A percentile compares a stretch with the other conserved stretches of the same genome.
phyloP scores from a whole-genome alignment of 2,329 filamentous ascomycete species.

The Diaporthe citrichinensis region DNA sequence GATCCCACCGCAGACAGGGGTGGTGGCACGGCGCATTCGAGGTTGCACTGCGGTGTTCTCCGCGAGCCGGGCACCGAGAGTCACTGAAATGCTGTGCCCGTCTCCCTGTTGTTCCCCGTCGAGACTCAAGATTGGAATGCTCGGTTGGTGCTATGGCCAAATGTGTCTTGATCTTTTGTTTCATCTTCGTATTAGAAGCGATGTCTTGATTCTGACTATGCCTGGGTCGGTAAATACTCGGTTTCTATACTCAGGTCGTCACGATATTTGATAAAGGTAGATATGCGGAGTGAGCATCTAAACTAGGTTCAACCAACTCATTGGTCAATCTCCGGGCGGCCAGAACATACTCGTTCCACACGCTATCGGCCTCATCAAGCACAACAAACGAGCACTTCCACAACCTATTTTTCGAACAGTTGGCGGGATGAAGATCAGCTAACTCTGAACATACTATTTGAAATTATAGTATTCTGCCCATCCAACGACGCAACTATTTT shows the following conservation, averaged over 20 bases:
- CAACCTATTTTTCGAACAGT: not conserved
- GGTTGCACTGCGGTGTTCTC: not conserved
- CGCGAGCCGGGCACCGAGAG: not conserved
- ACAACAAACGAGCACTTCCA: not conserved
- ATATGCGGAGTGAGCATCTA: not conserved
- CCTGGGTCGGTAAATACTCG: not conserved
- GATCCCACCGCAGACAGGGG: not conserved
- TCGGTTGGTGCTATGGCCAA: not conserved
- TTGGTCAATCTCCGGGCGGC: slow-evolving; percentile 3
- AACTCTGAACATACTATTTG: not conserved
- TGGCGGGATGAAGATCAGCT: not conserved
- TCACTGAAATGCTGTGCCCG: not conserved
- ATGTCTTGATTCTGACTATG: not conserved
- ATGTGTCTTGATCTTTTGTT: not conserved
- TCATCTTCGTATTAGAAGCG: not conserved
- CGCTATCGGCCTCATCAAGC: not conserved
- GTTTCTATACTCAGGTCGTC: not conserved
- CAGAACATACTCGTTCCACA: not conserved
- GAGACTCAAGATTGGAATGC: not conserved
- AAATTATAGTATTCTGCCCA: slow-evolving; percentile 10
- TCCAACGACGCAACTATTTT: slow-evolving; percentile 5
- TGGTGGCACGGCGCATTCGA: not conserved
- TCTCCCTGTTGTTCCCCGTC: not conserved
- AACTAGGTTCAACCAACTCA: not conserved
- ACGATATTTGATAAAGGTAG: not conserved